phyloP scores from a whole-genome alignment of 2,329 filamentous ascomycete genomes.

The Aspergillus pseudotamarii region DNA sequence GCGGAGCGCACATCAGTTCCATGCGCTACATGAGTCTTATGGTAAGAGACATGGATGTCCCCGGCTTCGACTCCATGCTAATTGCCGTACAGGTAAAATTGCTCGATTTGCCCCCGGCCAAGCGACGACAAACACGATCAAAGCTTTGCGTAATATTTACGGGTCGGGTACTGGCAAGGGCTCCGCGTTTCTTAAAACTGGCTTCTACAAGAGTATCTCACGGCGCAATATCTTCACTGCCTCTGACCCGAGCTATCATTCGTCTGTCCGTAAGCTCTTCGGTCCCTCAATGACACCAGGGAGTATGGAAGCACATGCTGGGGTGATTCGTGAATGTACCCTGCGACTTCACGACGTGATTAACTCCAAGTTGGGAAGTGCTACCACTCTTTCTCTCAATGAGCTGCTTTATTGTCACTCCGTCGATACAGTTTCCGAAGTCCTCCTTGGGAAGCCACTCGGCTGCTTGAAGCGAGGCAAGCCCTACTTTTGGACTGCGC shows the following conservation, averaged over 20 bases:
- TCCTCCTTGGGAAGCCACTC: constrained; percentile 27
- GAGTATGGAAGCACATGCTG: constrained; percentile 23
- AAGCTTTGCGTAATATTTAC: constrained; percentile 28
- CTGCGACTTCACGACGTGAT: constrained; percentile 23
- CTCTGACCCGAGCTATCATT: constrained; percentile 26
- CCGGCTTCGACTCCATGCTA: not conserved
- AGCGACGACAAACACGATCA: constrained; percentile 29
- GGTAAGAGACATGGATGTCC: constrained; percentile 10
- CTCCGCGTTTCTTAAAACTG: constrained; percentile 26
- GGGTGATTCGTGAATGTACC: constrained; percentile 26
- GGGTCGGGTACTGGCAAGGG: constrained; percentile 22
- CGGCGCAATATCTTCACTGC: constrained; percentile 30
- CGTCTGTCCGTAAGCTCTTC: constrained; percentile 28
- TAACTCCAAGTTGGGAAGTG: constrained; percentile 11
- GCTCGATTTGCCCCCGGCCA: constrained; percentile 28
- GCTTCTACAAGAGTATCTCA: constrained; percentile 29
- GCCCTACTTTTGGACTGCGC: constrained; percentile 31
- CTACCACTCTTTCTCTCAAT: constrained; percentile 20
- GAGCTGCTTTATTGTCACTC: constrained; percentile 28
- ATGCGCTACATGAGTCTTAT: constrained; percentile 22
- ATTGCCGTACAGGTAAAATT: constrained; percentile 18
- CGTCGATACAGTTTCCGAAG: constrained; percentile 29
- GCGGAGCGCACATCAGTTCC: constrained; percentile 23
- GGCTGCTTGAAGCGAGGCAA: constrained; percentile 27
- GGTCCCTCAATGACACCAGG: constrained; percentile 27